Evolutionary conservation across 768 basidiomycete genomes (phyloP), one percentile per base, ranked within the genome.

Genomic region (Cystobasidium ongulense): DNA sequence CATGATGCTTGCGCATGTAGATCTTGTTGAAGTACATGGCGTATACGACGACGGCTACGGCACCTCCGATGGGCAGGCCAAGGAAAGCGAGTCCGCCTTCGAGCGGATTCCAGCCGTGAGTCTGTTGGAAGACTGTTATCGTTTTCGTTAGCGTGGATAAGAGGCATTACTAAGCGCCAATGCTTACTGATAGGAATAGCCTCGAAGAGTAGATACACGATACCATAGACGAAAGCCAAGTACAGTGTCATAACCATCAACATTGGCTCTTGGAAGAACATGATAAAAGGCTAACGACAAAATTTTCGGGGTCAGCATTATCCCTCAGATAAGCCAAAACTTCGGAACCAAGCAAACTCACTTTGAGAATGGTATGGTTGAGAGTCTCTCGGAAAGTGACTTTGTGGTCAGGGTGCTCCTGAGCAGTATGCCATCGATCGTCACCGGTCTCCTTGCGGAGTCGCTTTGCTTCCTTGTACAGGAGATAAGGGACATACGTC

Each of bases 171-270:
- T 59, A 27, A 59, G 23, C 10, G 27, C n/a, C 33, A 27, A 59
- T 11, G n/a, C 57, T 27, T 59, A 59, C 57, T 77, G 72, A 81
- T 77, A 0, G 80, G 81, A 74, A 80, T 78, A 3, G 79, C 79
- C 62, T 81, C 81, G 77, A 80, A 81, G 29, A 80, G 76, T 21
- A 80, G 74, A 75, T 80, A 80, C 21, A 79, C 71, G 74, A 77
- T 75, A 33, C 79, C 78, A 52, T 77, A 78, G 25, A 53, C 59
- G 57, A 27, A 72, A 5, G 71, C 15, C 10, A 63, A n/a, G 18
- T 61, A 38, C 5, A 71, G 27, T 0, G 74, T 31, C 5, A 66
- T 21, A 18, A 57, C 43, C 23, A 70, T 52, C 59, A 74, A 66
- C 70, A 72, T 72, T 36, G 59, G 57, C 15, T 63, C 54, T 18